phyloP scores from a whole-genome alignment of 2,329 filamentous ascomycete species.

The Talaromyces marneffei region DNA sequence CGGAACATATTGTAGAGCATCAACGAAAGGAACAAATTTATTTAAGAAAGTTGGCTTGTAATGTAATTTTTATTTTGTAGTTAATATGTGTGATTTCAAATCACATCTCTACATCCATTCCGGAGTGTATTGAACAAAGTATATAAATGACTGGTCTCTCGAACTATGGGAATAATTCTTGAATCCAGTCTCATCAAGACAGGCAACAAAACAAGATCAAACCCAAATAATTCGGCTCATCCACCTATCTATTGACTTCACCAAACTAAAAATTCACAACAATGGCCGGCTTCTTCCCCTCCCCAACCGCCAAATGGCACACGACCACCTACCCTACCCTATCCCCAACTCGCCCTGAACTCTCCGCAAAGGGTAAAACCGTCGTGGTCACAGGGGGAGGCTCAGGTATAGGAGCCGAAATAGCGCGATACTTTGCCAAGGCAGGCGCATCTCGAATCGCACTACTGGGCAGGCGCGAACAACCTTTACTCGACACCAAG shows the following conservation, averaged over 20 bases:
- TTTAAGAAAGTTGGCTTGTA: background rate
- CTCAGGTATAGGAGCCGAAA: constrained; percentile 43
- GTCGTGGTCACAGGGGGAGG: constrained; percentile 43
- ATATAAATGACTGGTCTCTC: background rate
- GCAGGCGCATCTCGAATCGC: constrained; percentile 42
- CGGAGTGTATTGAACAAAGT: no score
- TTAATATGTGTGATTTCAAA: background rate
- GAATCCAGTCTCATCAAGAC: background rate
- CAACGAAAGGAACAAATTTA: background rate
- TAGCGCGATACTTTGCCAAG: constrained; percentile 38
- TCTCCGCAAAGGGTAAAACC: constrained; percentile 37
- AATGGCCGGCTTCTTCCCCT: constrained; percentile 32
- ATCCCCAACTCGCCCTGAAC: constrained; percentile 36
- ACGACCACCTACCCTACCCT: constrained; percentile 24
- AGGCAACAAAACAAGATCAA: no score
- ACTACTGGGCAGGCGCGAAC: constrained; percentile 39
- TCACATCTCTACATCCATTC: background rate
- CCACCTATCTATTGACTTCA: background rate
- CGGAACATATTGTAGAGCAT: background rate
- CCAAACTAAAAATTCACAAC: background rate
- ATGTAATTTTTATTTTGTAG: background rate
- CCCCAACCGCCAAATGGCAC: constrained; percentile 31
- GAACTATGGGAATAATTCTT: background rate
- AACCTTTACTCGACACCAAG: constrained; percentile 34
- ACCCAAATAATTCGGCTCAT: no score